Conservation (phyloP, 257 asterid species). For the Perilla frutescens region DNA sequence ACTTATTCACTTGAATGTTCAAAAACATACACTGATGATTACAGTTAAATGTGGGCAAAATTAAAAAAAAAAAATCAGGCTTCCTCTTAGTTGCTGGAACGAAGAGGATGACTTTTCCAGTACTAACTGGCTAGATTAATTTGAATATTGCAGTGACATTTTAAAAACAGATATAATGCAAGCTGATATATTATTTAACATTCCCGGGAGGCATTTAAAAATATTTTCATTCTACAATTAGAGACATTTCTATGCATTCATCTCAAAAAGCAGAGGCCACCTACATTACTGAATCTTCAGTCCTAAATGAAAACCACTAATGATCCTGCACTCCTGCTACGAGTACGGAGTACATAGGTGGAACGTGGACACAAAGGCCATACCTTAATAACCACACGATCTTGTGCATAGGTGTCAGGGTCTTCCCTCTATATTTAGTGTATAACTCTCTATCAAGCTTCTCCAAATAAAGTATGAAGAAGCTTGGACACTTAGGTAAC, state of each 20-base stretch:
- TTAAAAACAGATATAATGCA: too few species aligned
- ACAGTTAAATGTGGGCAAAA: conserved; percentile 20
- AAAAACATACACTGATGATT: conserved; percentile 24
- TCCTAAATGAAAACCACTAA: not conserved
- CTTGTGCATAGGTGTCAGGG: conserved; percentile 12
- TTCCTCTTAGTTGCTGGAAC: conserved; percentile 18
- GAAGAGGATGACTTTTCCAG: not conserved
- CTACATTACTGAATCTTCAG: not conserved
- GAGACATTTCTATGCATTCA: not conserved
- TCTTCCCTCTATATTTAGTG: conserved; percentile 3
- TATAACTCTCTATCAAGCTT: conserved; percentile 4
- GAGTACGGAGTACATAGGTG: not conserved
- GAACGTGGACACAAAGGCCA: not conserved
- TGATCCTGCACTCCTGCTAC: not conserved
- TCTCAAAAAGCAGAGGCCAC: not conserved
- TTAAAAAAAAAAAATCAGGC: not conserved
- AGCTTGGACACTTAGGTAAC: conserved; percentile 1
- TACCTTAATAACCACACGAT: not conserved
- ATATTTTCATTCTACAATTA: not conserved
- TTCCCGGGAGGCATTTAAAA: not conserved
- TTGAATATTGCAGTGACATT: not conserved
- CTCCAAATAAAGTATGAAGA: conserved; percentile 2
- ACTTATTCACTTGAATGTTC: conserved; percentile 43
- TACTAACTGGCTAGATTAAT: conserved; percentile 1
- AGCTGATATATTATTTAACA: not conserved